Conservation (phyloP, 192 early-diverging fungal genomes). For the Podila clonocystis region DNA sequence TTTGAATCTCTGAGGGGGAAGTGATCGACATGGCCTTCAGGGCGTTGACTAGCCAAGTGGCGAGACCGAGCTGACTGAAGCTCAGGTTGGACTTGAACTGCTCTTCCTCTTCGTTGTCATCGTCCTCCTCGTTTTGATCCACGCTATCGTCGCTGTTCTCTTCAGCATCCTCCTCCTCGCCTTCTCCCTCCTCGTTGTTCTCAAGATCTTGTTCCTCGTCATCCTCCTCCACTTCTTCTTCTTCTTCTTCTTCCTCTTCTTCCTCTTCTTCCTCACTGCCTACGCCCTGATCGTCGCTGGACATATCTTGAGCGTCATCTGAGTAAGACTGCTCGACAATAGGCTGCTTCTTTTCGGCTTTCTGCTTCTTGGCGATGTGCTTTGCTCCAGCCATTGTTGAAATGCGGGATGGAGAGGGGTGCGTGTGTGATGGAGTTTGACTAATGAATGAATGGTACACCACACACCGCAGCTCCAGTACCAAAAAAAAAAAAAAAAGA, state of each 20-base stretch:
- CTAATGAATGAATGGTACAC: not conserved
- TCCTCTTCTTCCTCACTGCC: not conserved
- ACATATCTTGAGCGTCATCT: not conserved
- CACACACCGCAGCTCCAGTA: not conserved
- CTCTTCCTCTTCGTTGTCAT: slow-evolving; percentile 49
- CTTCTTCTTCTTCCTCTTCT: not conserved
- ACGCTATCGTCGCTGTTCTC: not conserved
- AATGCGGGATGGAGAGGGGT: not conserved
- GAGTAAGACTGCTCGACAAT: not conserved
- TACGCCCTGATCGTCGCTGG: not conserved
- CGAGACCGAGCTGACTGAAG: slow-evolving; percentile 83
- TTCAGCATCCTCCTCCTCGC: slow-evolving; percentile 5
- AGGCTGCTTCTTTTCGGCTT: not conserved
- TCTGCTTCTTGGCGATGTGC: not conserved
- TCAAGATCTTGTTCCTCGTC: not conserved
- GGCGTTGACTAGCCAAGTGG: slow-evolving; percentile 83
- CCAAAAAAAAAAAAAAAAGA: not conserved
- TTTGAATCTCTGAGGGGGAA: slow-evolving; percentile 93
- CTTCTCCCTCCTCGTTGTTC: not conserved
- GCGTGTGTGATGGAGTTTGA: not conserved
- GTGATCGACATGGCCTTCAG: slow-evolving; percentile 85
- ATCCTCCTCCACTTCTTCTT: not conserved
- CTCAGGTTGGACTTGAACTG: slow-evolving; percentile 16
- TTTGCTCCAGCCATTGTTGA: slow-evolving; percentile 7
- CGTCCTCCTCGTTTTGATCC: slow-evolving; percentile 29